phyloP scores from a whole-genome alignment of 2,329 filamentous ascomycete species.

The Thelonectria blattea region DNA sequence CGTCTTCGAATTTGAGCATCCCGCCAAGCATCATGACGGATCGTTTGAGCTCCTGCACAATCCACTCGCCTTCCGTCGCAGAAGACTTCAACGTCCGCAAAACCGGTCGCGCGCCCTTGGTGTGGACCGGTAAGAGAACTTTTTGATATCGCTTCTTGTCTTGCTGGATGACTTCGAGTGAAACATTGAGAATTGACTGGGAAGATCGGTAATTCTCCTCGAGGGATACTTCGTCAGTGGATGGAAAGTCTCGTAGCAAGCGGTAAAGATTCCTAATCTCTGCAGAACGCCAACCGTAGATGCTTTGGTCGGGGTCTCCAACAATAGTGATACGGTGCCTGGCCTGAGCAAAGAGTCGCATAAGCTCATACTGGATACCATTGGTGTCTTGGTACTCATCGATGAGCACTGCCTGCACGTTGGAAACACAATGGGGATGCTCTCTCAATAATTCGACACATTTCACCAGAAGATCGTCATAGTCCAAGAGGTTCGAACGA shows the following conservation, averaged over 20 bases:
- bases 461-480: slow-evolving; percentile 86
- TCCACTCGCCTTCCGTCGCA: slow-evolving; percentile 82
- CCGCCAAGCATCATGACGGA: slow-evolving; percentile 72
- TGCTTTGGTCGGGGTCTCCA: slow-evolving; percentile 96
- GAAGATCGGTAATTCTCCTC: slow-evolving; percentile 97
- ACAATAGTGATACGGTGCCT: slow-evolving; percentile 87
- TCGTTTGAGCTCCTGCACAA: slow-evolving; percentile 82
- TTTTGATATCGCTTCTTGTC: slow-evolving; percentile 83
- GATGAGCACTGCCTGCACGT: slow-evolving; percentile 89
- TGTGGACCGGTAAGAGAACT: slow-evolving; percentile 78
- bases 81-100: slow-evolving; percentile 75
- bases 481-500: slow-evolving; percentile 85
- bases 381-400: slow-evolving; percentile 99
- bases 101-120: slow-evolving; percentile 79
- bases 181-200: slow-evolving; percentile 79
- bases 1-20: slow-evolving; percentile 76
- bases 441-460: slow-evolving; percentile 79
- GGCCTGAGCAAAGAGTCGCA: slow-evolving; percentile 81
- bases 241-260: slow-evolving; percentile 76
- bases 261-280: slow-evolving; percentile 87
- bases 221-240: slow-evolving; percentile 81
- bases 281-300: slow-evolving; percentile 93
- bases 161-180: slow-evolving; percentile 88
- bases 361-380: slow-evolving; percentile 90
- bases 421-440: slow-evolving; percentile 82